Conservation (phyloP, 2,329 filamentous ascomycete species). For the Diaporthe velutina region DNA sequence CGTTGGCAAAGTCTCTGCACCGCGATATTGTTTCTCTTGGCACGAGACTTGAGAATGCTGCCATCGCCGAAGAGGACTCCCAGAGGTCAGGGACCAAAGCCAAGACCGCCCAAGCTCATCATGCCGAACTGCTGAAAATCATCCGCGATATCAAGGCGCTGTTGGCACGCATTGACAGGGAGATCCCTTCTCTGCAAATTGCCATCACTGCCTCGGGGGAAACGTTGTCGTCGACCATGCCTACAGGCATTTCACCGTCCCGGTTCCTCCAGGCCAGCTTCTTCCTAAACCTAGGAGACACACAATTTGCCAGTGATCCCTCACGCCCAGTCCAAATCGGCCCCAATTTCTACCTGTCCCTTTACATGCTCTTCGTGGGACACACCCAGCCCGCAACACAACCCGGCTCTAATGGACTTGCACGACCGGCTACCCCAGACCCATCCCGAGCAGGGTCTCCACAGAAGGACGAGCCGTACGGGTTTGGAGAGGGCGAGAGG, state of each 20-base stretch:
- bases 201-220: conserved; percentile 96
- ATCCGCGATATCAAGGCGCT: conserved; percentile 81
- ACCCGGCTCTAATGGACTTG: not conserved
- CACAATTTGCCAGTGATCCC: conserved; percentile 78
- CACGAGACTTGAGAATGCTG: conserved; percentile 78
- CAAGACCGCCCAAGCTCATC: conserved; percentile 67
- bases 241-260: conserved; percentile 88
- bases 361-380: conserved; percentile 95
- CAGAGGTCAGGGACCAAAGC: conserved; percentile 57
- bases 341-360: conserved; percentile 84
- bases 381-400: conserved; percentile 61
- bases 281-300: conserved; percentile 88
- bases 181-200: conserved; percentile 90
- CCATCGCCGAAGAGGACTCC: conserved; percentile 70
- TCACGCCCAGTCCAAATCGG: conserved; percentile 82
- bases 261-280: conserved; percentile 93
- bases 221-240: conserved; percentile 83
- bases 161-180: conserved; percentile 85
- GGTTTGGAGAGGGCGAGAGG: conserved; percentile 67
- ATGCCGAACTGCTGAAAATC: conserved; percentile 76
- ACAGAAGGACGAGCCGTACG: conserved; percentile 61
- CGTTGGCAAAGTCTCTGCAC: conserved; percentile 84
- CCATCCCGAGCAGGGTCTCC: conserved; percentile 34
- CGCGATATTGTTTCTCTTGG: conserved; percentile 87
- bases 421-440: conserved; percentile 37